Evolutionary conservation across 2,329 filamentous ascomycete genomes (phyloP).

Genomic region (Bipolaris sorokiniana): DNA sequence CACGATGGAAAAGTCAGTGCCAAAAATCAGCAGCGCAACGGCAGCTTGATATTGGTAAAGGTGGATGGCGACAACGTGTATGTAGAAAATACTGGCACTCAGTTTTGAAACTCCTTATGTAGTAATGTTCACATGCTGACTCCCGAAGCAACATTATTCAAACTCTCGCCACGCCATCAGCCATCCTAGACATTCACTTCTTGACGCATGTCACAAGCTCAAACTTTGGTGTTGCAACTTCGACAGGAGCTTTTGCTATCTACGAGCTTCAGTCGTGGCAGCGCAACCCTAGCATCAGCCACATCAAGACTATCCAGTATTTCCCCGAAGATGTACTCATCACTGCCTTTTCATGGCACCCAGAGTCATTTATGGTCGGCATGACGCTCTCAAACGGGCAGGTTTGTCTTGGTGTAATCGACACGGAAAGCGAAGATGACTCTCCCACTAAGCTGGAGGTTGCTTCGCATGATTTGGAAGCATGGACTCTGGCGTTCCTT

Average conservation of each 20-base stretch:
- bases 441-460: constrained; percentile 28
- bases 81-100: constrained; percentile 39
- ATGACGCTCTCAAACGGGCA: constrained; percentile 74
- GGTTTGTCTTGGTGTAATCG: constrained; percentile 53
- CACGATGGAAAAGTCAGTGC: constrained; percentile 24
- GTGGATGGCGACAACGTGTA: constrained; percentile 63
- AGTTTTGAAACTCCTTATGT: too few species aligned
- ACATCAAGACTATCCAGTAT: constrained; percentile 54
- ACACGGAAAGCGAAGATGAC: constrained; percentile 35
- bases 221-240: constrained; percentile 76
- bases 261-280: constrained; percentile 57
- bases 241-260: constrained; percentile 72
- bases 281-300: constrained; percentile 21
- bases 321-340: constrained; percentile 68
- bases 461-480: constrained; percentile 64
- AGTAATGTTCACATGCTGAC: constrained; percentile 1
- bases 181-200: constrained; percentile 86
- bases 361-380: constrained; percentile 63
- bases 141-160: constrained; percentile 55
- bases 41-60: constrained; percentile 73
- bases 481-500: constrained; percentile 73
- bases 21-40: constrained; percentile 69
- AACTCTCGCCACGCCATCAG: constrained; percentile 68
- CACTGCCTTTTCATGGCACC: constrained; percentile 77
- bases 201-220: constrained; percentile 55